These are phyloP conservation scores for Stevia rebaudiana DNA, from an alignment of 140 eudicot genomes.

Conservation along the genomic window DNA sequence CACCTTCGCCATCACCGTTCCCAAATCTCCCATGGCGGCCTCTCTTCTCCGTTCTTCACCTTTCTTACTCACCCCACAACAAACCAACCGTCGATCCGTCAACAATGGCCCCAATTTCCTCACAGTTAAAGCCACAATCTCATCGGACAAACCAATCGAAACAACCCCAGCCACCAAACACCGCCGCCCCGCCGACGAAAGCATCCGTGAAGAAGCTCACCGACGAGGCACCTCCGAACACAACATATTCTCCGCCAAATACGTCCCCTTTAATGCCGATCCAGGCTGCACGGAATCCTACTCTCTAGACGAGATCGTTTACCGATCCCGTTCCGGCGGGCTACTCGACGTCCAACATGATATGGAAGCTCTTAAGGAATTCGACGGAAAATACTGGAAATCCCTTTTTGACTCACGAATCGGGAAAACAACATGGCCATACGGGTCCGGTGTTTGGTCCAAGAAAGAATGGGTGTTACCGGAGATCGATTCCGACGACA, in stretches of 20 bases:
- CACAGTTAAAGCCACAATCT: slow-evolving; percentile 24
- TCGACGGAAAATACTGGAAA: slow-evolving; percentile 36
- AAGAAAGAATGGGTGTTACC: slow-evolving; percentile 61
- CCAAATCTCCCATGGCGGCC: background rate
- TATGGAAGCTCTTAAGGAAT: slow-evolving; percentile 29
- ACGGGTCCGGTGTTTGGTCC: slow-evolving; percentile 57
- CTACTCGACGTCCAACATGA: slow-evolving; percentile 47
- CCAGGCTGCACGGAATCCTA: slow-evolving; percentile 30
- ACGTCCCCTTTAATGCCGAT: slow-evolving; percentile 53
- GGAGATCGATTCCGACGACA: slow-evolving; percentile 49
- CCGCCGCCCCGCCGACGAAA: slow-evolving; percentile 52
- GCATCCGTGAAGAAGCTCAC: slow-evolving; percentile 49
- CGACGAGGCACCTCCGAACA: slow-evolving; percentile 30
- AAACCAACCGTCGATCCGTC: background rate
- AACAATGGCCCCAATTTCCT: background rate
- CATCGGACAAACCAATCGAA: background rate
- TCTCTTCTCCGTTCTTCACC: background rate
- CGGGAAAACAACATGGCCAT: slow-evolving; percentile 54
- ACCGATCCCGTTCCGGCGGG: slow-evolving; percentile 49
- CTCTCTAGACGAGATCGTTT: slow-evolving; percentile 47
- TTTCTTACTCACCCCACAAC: background rate
- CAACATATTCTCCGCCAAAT: slow-evolving; percentile 46
- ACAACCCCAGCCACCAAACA: slow-evolving; percentile 21
- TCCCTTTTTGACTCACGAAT: slow-evolving; percentile 41
- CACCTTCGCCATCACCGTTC: background rate